phyloP scores from a whole-genome alignment of 176 grass and related monocot species.

The Aegilops longissima region DNA sequence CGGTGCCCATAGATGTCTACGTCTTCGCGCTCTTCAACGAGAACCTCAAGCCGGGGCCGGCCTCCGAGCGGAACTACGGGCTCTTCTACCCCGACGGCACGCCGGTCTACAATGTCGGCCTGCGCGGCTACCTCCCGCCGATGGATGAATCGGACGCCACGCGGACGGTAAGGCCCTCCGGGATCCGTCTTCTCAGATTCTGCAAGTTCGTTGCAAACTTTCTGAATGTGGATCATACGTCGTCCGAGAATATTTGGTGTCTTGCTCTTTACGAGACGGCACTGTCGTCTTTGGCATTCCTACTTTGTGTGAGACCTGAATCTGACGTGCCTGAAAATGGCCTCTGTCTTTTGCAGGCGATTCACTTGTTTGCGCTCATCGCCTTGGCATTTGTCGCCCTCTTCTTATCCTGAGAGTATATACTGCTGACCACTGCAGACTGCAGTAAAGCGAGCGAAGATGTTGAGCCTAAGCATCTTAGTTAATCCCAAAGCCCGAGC shows the following conservation, averaged over 20 bases:
- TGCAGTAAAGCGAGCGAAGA: neutral
- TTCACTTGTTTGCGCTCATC: slow-evolving; percentile 32
- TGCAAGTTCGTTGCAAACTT: neutral
- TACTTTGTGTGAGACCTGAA: neutral
- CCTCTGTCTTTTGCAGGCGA: slow-evolving; percentile 41
- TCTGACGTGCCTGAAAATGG: neutral
- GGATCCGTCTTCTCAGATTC: neutral
- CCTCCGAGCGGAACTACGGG: slow-evolving; percentile 87
- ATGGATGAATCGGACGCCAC: slow-evolving; percentile 40
- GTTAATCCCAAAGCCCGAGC: neutral
- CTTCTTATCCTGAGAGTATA: slow-evolving; percentile 55
- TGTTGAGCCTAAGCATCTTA: neutral
- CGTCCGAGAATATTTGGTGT: neutral
- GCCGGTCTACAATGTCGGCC: slow-evolving; percentile 77
- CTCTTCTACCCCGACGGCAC: slow-evolving; percentile 81
- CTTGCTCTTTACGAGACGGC: neutral
- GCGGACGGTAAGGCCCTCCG: slow-evolving; percentile 31
- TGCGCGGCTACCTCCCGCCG: slow-evolving; percentile 67
- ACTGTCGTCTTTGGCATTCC: neutral
- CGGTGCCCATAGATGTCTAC: slow-evolving; percentile 61
- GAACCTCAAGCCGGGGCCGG: slow-evolving; percentile 80
- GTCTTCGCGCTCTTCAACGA: slow-evolving; percentile 95
- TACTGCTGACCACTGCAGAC: neutral
- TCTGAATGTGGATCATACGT: neutral
- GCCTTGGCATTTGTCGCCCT: slow-evolving; percentile 27